Evolutionary conservation across 164 flowering plant genomes (phyloP), one percentile per base, ranked within the genome.

Genomic region (Aristolochia californica): DNA sequence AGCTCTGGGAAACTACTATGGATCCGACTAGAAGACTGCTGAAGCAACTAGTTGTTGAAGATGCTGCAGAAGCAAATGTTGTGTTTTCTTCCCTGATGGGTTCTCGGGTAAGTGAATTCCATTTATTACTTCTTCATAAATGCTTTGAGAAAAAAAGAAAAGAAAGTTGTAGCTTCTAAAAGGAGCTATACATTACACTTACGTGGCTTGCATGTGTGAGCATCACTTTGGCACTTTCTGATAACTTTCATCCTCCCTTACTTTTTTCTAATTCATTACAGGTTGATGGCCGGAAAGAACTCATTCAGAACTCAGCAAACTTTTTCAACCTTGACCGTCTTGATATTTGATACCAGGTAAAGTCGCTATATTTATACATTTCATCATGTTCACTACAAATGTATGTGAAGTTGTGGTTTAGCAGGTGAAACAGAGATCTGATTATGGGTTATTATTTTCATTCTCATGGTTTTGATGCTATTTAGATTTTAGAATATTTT

Each of bases 21-120:
- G 79, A 86, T 69, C 97, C 99, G 9, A 88, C 84, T 57, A 71
- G 53, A 48, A 77, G 99, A 71, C 45, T 86, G 60, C 77, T 94
- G 60, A 88, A 86, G 78, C 86, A 75, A 63, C 70, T 94, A 60
- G 76, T 70, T 43, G 83, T 90, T 34, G 96, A 90, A 64, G 99
- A 90, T 76, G 91, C 86, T 48, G 96, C 86, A 1, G 88, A 88
- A 74, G 95, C 99, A 5, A 90, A 84, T 69, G 68, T 80, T 28
- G 83, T 81, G 13, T 94, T 94, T 62, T 86, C 96, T 38, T 80
- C 96, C 24, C 96, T 94, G 48, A 94, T 90, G 99, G 99, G 96
- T 57, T 66, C 77, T 13, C 75, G 79, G 76, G 97, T 93, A 77
- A 66, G 83, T 40, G 24, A 8, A 34, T 9, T 4, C 3, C 18